Conservation (phyloP, 345 rosid species). For the Lepidium aucheri region DNA sequence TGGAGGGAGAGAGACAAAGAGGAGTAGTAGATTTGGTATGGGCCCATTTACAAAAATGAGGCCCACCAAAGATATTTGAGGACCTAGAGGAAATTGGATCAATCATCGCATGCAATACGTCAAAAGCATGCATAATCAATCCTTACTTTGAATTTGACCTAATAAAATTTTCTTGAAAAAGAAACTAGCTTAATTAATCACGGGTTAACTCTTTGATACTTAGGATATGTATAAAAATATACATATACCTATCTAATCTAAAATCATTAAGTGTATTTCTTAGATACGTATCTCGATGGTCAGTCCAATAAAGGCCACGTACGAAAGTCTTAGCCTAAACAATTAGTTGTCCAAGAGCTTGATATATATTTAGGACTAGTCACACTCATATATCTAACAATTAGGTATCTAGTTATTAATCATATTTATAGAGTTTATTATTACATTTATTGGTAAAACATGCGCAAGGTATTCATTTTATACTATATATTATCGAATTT, state of each 20-base stretch:
- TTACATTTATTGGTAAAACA: not conserved
- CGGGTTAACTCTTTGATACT: not conserved
- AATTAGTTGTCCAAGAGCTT: not conserved
- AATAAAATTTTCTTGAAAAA: not conserved
- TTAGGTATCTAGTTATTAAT: not conserved
- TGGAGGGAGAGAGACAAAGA: not conserved
- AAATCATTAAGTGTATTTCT: not conserved
- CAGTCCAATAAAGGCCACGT: not conserved
- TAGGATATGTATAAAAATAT: not conserved
- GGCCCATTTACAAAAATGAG: constrained; percentile 4
- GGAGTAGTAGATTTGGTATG: constrained; percentile 20
- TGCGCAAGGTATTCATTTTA: not conserved
- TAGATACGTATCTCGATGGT: constrained; percentile 1
- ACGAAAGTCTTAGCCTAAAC: not conserved
- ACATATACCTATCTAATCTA: not conserved
- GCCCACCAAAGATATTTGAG: constrained; percentile 24
- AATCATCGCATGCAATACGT: constrained; percentile 8
- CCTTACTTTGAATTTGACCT: not conserved
- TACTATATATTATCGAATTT: not conserved
- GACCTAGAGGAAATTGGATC: constrained; percentile 13
- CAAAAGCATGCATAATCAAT: constrained; percentile 19
- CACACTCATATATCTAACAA: constrained; percentile 1
- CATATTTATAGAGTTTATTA: not conserved
- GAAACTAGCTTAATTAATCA: not conserved
- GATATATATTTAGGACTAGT: constrained; percentile 2